Evolutionary conservation across 306 rosid species (phyloP).

Genomic region (Rosa lucieae): DNA sequence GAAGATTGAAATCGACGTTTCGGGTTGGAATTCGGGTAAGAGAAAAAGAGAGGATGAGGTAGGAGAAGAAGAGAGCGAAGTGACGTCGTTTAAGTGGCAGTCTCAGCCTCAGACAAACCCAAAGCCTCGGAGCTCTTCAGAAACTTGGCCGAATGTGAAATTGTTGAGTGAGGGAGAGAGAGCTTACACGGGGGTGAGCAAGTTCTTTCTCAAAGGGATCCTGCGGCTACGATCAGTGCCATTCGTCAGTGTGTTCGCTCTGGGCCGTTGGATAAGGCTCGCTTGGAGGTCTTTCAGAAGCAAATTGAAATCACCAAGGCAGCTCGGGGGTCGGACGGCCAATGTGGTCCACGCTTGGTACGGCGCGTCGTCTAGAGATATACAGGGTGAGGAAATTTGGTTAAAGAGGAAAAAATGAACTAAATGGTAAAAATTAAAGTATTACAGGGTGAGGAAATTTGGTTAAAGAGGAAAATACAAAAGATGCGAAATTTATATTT

Average conservation of each 20-base stretch:
- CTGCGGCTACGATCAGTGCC: accelerated
- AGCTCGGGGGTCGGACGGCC: too few species aligned
- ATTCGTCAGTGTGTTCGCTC: accelerated
- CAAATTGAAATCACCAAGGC: too few species aligned
- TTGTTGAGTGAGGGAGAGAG: slow-evolving; percentile 29
- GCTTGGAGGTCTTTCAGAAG: too few species aligned
- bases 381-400: accelerated
- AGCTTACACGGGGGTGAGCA: slow-evolving; percentile 8
- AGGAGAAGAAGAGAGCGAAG: slow-evolving; percentile 39
- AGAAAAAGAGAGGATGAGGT: slow-evolving; percentile 20
- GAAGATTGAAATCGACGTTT: slow-evolving; percentile 28
- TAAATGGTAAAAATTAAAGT: too few species aligned
- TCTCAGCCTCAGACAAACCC: not conserved
- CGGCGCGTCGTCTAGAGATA: accelerated
- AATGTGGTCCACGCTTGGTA: too few species aligned
- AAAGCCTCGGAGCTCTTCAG: not conserved
- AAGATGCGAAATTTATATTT: too few species aligned
- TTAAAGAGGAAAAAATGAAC: too few species aligned
- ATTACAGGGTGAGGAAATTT: too few species aligned
- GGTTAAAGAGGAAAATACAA: too few species aligned
- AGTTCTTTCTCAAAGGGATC: accelerated
- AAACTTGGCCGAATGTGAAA: slow-evolving; percentile 34
- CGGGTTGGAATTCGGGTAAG: slow-evolving; percentile 31
- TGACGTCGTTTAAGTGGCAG: slow-evolving; percentile 42
- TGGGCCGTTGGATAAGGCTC: accelerated